Conservation (phyloP, 495 filamentous ascomycete species). For the Evernia prunastri region DNA sequence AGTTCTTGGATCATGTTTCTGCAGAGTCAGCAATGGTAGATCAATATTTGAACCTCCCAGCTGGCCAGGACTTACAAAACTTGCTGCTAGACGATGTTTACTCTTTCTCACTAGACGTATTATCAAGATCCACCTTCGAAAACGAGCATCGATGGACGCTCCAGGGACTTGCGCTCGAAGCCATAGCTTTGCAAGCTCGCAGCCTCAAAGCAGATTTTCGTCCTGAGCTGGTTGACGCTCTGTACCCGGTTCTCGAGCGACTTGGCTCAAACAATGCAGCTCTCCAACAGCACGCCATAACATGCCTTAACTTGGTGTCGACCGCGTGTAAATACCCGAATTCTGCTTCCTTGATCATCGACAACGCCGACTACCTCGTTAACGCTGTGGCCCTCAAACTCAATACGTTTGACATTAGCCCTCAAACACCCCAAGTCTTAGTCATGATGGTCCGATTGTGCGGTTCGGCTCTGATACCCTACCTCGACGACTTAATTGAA, state of each 20-base stretch:
- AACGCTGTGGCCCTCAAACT: conserved; percentile 85
- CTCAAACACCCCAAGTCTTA: conserved; percentile 82
- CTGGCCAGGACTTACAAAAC: conserved; percentile 43
- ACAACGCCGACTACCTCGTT: conserved; percentile 94
- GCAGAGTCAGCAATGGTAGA: conserved; percentile 50
- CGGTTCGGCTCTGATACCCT: conserved; percentile 74
- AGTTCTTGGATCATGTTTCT: conserved; percentile 53
- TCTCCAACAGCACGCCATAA: conserved; percentile 76
- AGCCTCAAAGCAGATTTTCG: conserved; percentile 65
- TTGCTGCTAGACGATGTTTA: conserved; percentile 73
- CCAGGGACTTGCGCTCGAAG: conserved; percentile 65
- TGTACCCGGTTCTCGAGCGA: conserved; percentile 82
- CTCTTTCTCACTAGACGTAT: conserved; percentile 59
- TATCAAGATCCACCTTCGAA: conserved; percentile 45
- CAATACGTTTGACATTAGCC: conserved; percentile 85
- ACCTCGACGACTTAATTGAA: conserved; percentile 81
- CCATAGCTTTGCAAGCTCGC: conserved; percentile 62
- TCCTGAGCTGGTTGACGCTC: conserved; percentile 78
- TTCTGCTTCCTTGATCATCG: conserved; percentile 73
- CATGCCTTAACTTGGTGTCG: conserved; percentile 73
- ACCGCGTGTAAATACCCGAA: conserved; percentile 64
- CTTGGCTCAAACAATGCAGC: conserved; percentile 64
- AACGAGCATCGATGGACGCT: conserved; percentile 61
- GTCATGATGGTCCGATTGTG: conserved; percentile 90
- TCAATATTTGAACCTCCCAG: conserved; percentile 54